Evolutionary conservation across 192 early-diverging fungal genomes (phyloP), one percentile per base, ranked within the genome.

Genomic region (Diversispora epigaea): DNA sequence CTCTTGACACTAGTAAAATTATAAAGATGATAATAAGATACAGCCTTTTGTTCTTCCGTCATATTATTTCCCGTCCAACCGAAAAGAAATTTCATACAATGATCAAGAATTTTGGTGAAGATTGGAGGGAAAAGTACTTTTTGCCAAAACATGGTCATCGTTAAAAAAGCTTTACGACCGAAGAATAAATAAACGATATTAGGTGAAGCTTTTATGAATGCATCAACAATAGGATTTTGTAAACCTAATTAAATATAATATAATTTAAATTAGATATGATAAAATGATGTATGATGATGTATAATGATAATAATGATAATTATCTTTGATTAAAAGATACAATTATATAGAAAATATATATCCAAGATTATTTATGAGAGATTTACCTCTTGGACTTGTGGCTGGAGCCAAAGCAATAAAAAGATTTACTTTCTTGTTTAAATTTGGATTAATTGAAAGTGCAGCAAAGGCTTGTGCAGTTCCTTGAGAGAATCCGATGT

Each of bases 401-500:
- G 92, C 94, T 22, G 96, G 96, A 4, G 94, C 95, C 58, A 98
- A 80, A 0, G 93, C 94, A 71, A 98, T 89, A 82, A 96, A 98
- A 15, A 94, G 83, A 73, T 91, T 91, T 77, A 98, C 84, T 76
- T 93, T 91, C 61, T 90, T 80, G 82, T 97, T 97, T 43, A 98
- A 84, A 12, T 75, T 49, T 14, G 87, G 85, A 77, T 91, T 93
- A 55, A 94, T 85, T 32, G 94, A 93, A 9, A 98, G 85, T 1
- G 91, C 89, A 49, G 95, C 91, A 77, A 97, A 95, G 19, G 91
- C 92, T 78, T 95, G 93, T 6, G 94, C 89, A 0, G 93, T 93
- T 58, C 96, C 96, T 82, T 98, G 96, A 47, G 94, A 96, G 75
- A 97, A 98, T n/a, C 96, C 96, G 73, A 98, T 92, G 80, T 96